A percentile compares a stretch with the other conserved stretches of the same genome.
Evolutionary conservation across 257 asterid genomes (phyloP).

Genomic region (Rauvolfia tetraphylla): DNA sequence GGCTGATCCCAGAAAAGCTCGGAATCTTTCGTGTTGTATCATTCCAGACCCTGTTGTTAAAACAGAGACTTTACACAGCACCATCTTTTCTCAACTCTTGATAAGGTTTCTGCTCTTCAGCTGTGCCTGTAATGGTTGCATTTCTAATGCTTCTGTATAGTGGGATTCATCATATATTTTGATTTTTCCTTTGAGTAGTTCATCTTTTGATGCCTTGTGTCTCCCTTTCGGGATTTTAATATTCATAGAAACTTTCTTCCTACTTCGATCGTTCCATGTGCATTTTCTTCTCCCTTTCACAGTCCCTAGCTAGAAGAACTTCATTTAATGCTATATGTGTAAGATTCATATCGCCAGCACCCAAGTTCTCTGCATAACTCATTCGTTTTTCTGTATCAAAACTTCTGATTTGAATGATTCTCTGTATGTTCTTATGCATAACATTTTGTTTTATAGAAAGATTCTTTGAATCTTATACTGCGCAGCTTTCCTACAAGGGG

Average conservation of each 20-base stretch:
- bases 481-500: neutral
- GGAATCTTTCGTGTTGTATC: neutral
- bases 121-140: neutral
- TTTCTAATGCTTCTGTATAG: neutral
- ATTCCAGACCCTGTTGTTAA: constrained; percentile 2
- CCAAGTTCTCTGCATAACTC: neutral
- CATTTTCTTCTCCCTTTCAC: no score
- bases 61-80: neutral
- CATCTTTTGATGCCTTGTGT: neutral
- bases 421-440: neutral
- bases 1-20: neutral
- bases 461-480: neutral
- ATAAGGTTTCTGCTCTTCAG: neutral
- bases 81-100: neutral
- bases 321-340: neutral
- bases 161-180: neutral
- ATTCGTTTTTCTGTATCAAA: neutral
- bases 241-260: no score
- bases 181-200: neutral
- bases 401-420: neutral
- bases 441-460: neutral
- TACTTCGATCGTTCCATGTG: no score
- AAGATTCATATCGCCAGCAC: neutral
- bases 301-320: neutral
- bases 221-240: no score